Base-by-base conservation (phyloP, 306 rosid species). In the Lagenaria siceraria region DNA sequence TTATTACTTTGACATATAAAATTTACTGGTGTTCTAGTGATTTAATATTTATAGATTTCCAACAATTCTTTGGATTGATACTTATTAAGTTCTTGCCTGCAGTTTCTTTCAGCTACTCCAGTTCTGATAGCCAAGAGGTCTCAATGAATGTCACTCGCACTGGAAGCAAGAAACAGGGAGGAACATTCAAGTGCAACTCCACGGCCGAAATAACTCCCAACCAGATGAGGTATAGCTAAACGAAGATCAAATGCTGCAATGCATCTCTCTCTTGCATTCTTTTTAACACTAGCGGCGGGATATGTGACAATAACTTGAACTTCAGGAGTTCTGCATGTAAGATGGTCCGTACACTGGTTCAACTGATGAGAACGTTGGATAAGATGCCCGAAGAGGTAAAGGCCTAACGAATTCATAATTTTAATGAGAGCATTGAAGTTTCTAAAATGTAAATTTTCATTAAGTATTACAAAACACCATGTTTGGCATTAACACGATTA, bases 261-360 rank as follows among this genome's bases (percentile, higher is more conserved):
- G 0, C 12, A 17, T 54, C 19, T 66, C 12, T 80, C 35, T 1
- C 7, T 8, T 35, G 8, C 8, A 51, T 38, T 21, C 59, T 75
- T 53, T 15, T 29, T 22, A 53, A 54, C 38, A 27, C 21, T 61
- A 52, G n/a, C 29, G 17, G 79, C 17, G 21, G 46, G 78, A 65
- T 75, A 35, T 74, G 64, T 43, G 78, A 24, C 36, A 24, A 12
- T 12, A 56, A 79, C n/a, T 77, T 77, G 36, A 81, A 79, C 25
- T 81, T 61, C 81, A 95, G 97, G 91, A 95, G 97, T 81, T 92
- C 98, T 83, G 98, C 97, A 33, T 95, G 98, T 84, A 92, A 95
- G 83, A 95, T 95, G 98, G 92, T 95, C 48, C 91, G 97, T 74
- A 95, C 98, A 31, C 85, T 95, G 42, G 97, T 95, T 87, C 98